Evolutionary conservation across 768 basidiomycete genomes (phyloP), one percentile per base, ranked within the genome.

Genomic region (Termitomyces eurrhizus): DNA sequence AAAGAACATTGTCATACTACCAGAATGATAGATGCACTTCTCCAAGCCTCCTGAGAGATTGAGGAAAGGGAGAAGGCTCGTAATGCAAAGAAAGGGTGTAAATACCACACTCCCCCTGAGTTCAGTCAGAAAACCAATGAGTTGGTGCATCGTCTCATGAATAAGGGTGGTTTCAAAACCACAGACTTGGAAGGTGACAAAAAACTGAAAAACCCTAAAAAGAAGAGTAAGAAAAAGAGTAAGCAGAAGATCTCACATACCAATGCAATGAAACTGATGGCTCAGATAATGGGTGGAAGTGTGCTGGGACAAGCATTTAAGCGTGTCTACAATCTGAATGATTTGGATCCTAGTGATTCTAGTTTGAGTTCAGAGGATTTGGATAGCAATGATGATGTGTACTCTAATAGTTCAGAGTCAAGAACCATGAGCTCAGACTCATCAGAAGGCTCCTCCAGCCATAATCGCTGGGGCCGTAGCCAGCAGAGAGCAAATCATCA

Each of bases 91-190:
- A 33, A 35, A 4, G 18, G 49, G 0, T 18, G 3, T 33, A 11
- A 51, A 35, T 51, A 51, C 6, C 4, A 2, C 0, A 1, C 32
- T 2, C 32, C 32, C 0, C 2, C 12, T 0, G 18, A 51, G 9
- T 51, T n/a, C 6, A 8, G n/a, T 4, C 7, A 33, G 4, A 18
- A 29, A 3, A n/a, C 49, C 1, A 7, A 11, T 16, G 8, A 32
- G 7, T 2, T 50, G 1, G 7, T 33, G 3, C 12, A 33, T 0
- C 7, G 3, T 2, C n/a, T 50, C 0, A 16, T 3, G 0, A 16
- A 2, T 1, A 16, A 49, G 6, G 16, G 2, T 1, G 2, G 0
- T 1, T 0, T 1, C 0, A 4, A 26, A 1, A 13, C 12, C 8
- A 3, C 13, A 3, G 5, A 18, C 8, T 50, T 16, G 3, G 18